These are phyloP conservation scores for Hirsutella minnesotensis DNA, from an alignment of 2,329 filamentous ascomycete genomes.

Conservation along the genomic window DNA sequence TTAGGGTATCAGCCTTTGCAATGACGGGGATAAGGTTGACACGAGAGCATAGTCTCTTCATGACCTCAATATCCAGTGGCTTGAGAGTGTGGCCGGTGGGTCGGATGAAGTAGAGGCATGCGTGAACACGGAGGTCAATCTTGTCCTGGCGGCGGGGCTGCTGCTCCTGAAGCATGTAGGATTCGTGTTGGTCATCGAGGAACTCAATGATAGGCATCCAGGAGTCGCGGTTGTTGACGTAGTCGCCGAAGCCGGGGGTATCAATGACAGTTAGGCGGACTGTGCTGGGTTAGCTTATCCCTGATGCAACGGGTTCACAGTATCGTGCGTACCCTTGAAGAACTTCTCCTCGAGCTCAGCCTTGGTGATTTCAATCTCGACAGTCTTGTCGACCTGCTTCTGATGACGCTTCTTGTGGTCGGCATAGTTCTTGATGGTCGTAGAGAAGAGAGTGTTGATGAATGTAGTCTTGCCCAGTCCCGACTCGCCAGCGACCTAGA, in stretches of 20 bases:
- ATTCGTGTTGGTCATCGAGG: conserved; percentile 99
- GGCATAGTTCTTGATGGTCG: conserved; percentile 99
- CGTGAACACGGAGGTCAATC: conserved; percentile 97
- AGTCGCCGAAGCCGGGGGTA: conserved; percentile 97
- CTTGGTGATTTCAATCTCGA: conserved; percentile 99
- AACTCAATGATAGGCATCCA: conserved; percentile 99
- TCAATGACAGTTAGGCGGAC: conserved; percentile 98
- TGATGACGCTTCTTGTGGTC: conserved; percentile 98
- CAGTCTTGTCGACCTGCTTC: conserved; percentile 99
- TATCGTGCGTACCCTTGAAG: conserved; percentile 72
- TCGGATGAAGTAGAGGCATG: conserved; percentile 97
- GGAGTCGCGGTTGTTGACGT: conserved; percentile 99
- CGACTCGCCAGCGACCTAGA: conserved; percentile 91
- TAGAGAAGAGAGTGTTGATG: conserved; percentile 99
- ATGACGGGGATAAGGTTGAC: conserved; percentile 98
- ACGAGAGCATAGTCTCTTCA: conserved; percentile 96
- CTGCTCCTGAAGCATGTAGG: conserved; percentile 99
- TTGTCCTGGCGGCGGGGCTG: conserved; percentile 96
- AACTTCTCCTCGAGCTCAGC: conserved; percentile 99
- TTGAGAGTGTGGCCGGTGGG: conserved; percentile 97
- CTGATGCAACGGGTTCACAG: background rate
- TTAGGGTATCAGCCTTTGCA: conserved; percentile 96
- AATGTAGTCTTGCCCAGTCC: conserved; percentile 98
- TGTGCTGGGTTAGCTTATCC: conserved; percentile 23
- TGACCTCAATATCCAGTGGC: conserved; percentile 97